Evolutionary conservation across 257 asterid species (phyloP).

Genomic region (Buddleja alternifolia): DNA sequence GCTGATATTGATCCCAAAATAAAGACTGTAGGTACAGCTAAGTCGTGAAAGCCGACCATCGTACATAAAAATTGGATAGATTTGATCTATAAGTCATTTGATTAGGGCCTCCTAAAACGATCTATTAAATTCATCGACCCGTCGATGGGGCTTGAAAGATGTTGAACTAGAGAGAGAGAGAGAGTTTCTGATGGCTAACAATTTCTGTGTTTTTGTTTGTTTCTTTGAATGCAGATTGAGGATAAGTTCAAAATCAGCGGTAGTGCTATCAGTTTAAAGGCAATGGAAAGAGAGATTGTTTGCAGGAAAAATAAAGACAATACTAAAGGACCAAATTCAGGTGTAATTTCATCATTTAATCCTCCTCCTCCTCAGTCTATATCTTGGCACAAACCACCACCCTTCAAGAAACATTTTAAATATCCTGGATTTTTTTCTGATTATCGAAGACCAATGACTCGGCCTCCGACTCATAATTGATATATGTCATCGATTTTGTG

Average conservation of each 20-base stretch:
- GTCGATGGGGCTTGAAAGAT: too few species aligned
- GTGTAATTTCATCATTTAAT: slow-evolving; percentile 11
- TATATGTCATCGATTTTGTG: too few species aligned
- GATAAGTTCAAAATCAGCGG: slow-evolving; percentile 7
- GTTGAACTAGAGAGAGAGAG: too few species aligned
- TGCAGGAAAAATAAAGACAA: slow-evolving; percentile 12
- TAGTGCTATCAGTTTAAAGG: background rate
- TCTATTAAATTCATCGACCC: too few species aligned
- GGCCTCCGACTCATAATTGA: background rate
- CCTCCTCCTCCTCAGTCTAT: background rate
- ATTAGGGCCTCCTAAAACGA: too few species aligned
- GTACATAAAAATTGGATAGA: too few species aligned
- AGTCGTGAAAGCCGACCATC: too few species aligned
- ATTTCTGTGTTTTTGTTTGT: background rate
- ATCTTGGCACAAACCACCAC: background rate
- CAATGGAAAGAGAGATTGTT: background rate
- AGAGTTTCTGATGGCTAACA: too few species aligned
- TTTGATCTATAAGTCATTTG: too few species aligned
- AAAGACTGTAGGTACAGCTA: too few species aligned
- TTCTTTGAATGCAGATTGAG: slow-evolving; percentile 17
- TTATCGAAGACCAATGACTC: background rate
- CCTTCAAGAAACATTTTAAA: background rate
- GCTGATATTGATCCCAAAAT: too few species aligned
- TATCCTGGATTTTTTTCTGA: background rate
- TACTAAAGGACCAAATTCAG: slow-evolving; percentile 26